Percentiles rank a stretch among this genome's conserved stretches.
Evolutionary conservation across 1,284 basidiomycete genomes (phyloP).

Genomic region (Sporisorium iseilematis-ciliati): DNA sequence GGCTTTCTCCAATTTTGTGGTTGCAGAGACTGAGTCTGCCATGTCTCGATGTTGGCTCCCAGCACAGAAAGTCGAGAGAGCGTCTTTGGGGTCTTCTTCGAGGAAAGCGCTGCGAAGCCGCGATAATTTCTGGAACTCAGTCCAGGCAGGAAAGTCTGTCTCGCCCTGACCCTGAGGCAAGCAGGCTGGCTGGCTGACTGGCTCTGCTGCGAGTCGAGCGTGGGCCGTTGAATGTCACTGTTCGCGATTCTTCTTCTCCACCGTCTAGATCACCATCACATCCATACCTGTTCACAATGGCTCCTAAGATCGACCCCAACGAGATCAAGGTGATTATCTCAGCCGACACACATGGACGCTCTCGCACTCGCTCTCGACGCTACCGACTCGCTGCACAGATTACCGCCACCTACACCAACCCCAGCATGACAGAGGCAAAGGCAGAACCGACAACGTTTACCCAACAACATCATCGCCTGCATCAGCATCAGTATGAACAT

Average conservation of each 20-base stretch:
- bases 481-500: background rate
- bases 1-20: background rate
- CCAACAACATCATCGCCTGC: background rate
- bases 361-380: slow-evolving; percentile 10
- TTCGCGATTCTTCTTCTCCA: slow-evolving; percentile 19
- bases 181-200: no score
- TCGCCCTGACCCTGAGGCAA: no score
- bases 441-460: background rate
- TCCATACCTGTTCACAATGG: slow-evolving; percentile 60
- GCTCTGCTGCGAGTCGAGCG: slow-evolving; percentile 2
- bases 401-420: slow-evolving; percentile 6
- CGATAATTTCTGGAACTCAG: background rate
- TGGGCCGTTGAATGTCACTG: slow-evolving; percentile 2
- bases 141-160: slow-evolving; percentile 1
- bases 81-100: background rate
- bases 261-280: slow-evolving; percentile 49
- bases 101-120: slow-evolving; percentile 2
- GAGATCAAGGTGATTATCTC: slow-evolving; percentile 79
- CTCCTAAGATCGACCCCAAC: slow-evolving; percentile 78
- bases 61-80: background rate
- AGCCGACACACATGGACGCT: slow-evolving; percentile 2
- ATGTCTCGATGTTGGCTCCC: no score
- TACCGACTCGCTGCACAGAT: slow-evolving; percentile 28
- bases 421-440: background rate
- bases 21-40: slow-evolving; percentile 1